Evolutionary conservation across 345 rosid genomes (phyloP), one percentile per base, ranked within the genome.

Genomic region (Pseudoturritis turrita): DNA sequence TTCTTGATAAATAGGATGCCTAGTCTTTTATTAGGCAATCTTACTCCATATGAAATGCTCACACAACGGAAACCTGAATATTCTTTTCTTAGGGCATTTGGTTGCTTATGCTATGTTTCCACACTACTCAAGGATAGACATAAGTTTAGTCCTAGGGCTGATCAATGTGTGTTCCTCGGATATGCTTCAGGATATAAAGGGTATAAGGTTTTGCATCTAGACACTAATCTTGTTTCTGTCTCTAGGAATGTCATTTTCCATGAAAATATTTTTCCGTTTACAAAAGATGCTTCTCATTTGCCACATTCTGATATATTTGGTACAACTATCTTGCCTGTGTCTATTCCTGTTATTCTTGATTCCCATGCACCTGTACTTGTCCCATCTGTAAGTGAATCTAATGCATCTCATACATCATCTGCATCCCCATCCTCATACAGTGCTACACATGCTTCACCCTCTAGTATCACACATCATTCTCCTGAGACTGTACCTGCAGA

Each of bases 401-500:
- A n/a, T n/a, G n/a, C n/a, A 3, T 12, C n/a, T n/a, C n/a, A n/a
- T n/a, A 0, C 31, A 1, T 1, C 26, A 2, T 0, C 4, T 1
- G 0, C 0, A 9, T 10, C 4, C 0, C 0, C 0, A 2, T 0
- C 4, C 1, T 3, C 40, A 2, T 11, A 0, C 3, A 36, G 40
- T 36, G 26, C 13, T 4, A 10, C 40, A 10, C 4, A 2, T 2
- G 40, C 3, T 36, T 0, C 3, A 4, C 26, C 3, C 26, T 25
- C 26, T 25, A 25, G 26, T 2, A 1, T 2, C 3, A 1, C 26
- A 25, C 2, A 25, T 25, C 2, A 0, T 1, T 25, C 26, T 25
- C 4, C 26, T 25, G 26, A 25, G 26, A 25, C 26, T 25, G 26
- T 25, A 25, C 2, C 26, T 25, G 26, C 3, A 2, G 3, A 25